Percentiles rank a stretch among this genome's conserved stretches.
Evolutionary conservation across 305 asterid species (phyloP).

Genomic region (Salvia sclarea): DNA sequence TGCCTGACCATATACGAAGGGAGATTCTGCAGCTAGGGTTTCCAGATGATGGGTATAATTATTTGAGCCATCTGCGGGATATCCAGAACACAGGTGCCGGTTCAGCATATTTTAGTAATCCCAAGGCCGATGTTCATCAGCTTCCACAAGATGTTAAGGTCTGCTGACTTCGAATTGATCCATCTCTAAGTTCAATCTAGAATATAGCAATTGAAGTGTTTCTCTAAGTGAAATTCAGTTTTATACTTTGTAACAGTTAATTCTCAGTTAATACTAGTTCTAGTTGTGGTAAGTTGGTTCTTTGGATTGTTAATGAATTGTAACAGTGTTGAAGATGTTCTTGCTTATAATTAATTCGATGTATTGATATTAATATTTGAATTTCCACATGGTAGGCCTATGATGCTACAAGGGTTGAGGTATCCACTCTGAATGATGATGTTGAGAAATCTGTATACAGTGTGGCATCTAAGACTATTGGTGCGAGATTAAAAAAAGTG

Average conservation of each 20-base stretch:
- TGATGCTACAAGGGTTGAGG: slow-evolving; percentile 73
- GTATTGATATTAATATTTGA: neutral
- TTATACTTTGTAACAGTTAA: neutral
- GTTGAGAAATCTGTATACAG: slow-evolving; percentile 44
- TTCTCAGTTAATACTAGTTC: too few relatives aligned
- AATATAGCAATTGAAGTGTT: neutral
- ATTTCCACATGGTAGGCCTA: slow-evolving; percentile 56
- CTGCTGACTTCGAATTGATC: slow-evolving; percentile 12
- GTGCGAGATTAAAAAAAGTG: slow-evolving; percentile 61
- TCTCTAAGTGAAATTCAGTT: neutral
- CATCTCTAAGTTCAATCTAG: neutral
- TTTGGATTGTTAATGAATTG: neutral
- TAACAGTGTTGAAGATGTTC: neutral
- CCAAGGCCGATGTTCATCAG: slow-evolving; percentile 56
- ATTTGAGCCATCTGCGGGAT: slow-evolving; percentile 75
- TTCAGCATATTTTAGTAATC: slow-evolving; percentile 67
- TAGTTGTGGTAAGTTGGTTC: neutral
- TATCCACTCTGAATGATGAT: slow-evolving; percentile 52
- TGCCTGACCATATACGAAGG: slow-evolving; percentile 71
- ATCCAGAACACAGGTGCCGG: slow-evolving; percentile 86
- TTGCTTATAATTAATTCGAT: neutral
- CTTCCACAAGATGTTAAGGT: slow-evolving; percentile 88
- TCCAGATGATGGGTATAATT: slow-evolving; percentile 96
- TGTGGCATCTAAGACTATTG: slow-evolving; percentile 60
- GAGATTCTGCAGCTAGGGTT: slow-evolving; percentile 90